Base-by-base conservation (phyloP, 805 yeast genomes). In the Yarrowia divulgata region DNA sequence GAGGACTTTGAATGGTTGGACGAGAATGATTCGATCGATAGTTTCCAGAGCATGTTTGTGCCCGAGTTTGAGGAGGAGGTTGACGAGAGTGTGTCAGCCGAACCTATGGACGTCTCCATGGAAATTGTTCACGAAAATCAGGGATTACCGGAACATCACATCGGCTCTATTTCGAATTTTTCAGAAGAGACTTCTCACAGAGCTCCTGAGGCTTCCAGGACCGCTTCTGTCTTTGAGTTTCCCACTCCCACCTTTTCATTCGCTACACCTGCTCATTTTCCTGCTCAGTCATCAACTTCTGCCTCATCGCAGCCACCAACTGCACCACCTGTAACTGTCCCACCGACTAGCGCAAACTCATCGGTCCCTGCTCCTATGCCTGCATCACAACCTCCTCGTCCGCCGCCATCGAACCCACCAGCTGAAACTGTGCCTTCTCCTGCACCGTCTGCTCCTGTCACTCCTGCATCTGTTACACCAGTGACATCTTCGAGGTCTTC, bases 1-100 rank as follows among this genome's bases (percentile, higher is more conserved):
- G 66, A 43, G 52, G 66, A 60, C 42, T 60, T 16, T n/a, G 52
- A 43, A 60, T 60, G 66, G 66, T 19, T 60, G 43, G 66, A 60
- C 50, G 66, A 60, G 52, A 16, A 32, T 10, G 66, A 60, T 4
- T 42, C 66, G 32, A 42, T 60, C 9, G 49, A 45, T 5, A 60
- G 52, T 42, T 60, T 23, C 42, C 50, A 45, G 52, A 60, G 66
- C 34, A n/a, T 60, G 52, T 60, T 60, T 45, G 66, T 60, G 32
- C 52, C 50, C 5, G 66, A 60, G 5, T 8, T 19, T 14, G 16
- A 18, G 5, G 42, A 13, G 14, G 35, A 12, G 35, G 52, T 1
- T 4, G 52, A 18, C n/a, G 48, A 16, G 14, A 40, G 16, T 23
- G 19, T 18, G 5, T n/a, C 35, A 14, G 19, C 35, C 1, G 62